Conservation (phyloP, 352 stramenopile genomes). For the Pythium angustatum region DNA sequence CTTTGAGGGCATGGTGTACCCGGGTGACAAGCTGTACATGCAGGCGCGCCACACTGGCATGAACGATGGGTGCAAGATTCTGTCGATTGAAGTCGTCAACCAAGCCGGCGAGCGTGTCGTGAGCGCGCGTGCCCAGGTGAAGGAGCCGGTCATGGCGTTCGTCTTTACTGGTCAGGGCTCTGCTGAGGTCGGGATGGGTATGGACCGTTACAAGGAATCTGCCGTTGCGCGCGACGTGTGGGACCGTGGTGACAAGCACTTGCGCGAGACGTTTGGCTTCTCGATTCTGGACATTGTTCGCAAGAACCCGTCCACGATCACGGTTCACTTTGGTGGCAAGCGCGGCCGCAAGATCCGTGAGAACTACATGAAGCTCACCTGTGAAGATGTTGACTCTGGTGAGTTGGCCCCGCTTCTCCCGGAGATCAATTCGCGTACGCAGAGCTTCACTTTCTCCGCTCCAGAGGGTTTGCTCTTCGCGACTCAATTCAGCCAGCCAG, state of each 20-base stretch:
- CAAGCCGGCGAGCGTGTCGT: conserved; percentile 70
- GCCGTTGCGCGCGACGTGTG: conserved; percentile 72
- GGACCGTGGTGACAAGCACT: conserved; percentile 74
- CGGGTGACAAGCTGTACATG: conserved; percentile 76
- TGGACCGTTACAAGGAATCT: conserved; percentile 85
- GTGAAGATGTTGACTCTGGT: conserved; percentile 59
- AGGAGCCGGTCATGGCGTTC: conserved; percentile 72
- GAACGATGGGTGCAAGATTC: conserved; percentile 57
- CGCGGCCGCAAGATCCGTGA: conserved; percentile 78
- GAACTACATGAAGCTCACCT: conserved; percentile 83
- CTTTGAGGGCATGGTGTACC: conserved; percentile 90
- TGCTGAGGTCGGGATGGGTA: conserved; percentile 83
- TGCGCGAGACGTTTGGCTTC: conserved; percentile 81
- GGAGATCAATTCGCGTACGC: conserved; percentile 77
- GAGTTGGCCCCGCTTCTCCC: conserved; percentile 65
- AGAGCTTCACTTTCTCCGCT: conserved; percentile 83
- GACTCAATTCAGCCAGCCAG: conserved; percentile 86
- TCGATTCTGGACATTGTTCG: conserved; percentile 89
- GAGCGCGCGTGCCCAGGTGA: conserved; percentile 64
- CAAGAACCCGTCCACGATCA: conserved; percentile 82
- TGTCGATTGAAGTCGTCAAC: conserved; percentile 81
- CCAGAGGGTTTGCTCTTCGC: conserved; percentile 80
- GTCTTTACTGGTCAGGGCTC: conserved; percentile 89
- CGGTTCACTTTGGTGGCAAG: conserved; percentile 86
- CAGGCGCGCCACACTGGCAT: conserved; percentile 75